These are phyloP conservation scores for Monascus purpureus DNA, from an alignment of 495 filamentous ascomycete species.

Conservation along the genomic window DNA sequence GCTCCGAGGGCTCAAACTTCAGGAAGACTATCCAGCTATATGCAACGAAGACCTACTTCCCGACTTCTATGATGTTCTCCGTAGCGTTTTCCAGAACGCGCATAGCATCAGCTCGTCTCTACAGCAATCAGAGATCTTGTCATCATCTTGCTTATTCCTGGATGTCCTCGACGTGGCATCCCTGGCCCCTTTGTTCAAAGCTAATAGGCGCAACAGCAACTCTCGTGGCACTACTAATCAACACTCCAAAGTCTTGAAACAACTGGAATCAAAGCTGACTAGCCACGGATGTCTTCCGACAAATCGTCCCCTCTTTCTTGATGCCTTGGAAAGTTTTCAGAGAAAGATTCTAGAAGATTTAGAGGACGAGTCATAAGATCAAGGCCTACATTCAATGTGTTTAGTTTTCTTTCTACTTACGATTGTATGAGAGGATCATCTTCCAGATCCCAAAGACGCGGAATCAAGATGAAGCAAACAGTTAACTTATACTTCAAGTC, in stretches of 20 bases:
- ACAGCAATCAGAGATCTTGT: not conserved
- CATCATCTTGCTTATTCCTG: not conserved
- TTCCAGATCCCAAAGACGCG: too few relatives aligned
- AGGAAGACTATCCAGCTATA: slow-evolving; percentile 3
- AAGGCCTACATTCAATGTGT: too few relatives aligned
- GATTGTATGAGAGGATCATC: too few relatives aligned
- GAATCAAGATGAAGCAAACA: too few relatives aligned
- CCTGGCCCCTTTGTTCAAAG: not conserved
- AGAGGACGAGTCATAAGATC: not conserved
- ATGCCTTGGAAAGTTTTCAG: not conserved
- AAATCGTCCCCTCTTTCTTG: not conserved
- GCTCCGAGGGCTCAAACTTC: slow-evolving; percentile 2
- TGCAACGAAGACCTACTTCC: slow-evolving; percentile 2
- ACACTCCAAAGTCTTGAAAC: not conserved
- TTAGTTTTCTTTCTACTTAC: too few relatives aligned
- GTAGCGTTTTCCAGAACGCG: not conserved
- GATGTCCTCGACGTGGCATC: not conserved
- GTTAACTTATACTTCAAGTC: too few relatives aligned
- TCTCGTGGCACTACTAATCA: not conserved
- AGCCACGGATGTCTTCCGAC: not conserved
- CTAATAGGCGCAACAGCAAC: not conserved
- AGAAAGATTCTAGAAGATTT: not conserved
- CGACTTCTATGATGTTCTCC: slow-evolving; percentile 1
- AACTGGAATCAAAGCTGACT: not conserved
- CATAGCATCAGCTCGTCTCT: not conserved